These are phyloP conservation scores for Pogostemon cablin DNA, from an alignment of 257 asterid species.

Conservation along the genomic window DNA sequence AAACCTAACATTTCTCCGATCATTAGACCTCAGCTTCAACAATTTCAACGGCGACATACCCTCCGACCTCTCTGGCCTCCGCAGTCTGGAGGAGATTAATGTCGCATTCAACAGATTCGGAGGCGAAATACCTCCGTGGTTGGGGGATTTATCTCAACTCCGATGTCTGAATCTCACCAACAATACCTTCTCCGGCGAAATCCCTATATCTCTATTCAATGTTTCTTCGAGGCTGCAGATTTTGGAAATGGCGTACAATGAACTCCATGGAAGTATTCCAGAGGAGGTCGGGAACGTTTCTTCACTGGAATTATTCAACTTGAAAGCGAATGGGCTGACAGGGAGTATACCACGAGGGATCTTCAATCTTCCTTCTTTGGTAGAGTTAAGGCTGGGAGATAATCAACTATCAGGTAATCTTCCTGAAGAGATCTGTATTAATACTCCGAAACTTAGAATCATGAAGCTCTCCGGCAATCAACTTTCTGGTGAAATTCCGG, in stretches of 20 bases:
- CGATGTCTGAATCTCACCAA: background rate
- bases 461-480: background rate
- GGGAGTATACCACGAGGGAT: background rate
- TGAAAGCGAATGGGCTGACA: background rate
- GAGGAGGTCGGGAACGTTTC: background rate
- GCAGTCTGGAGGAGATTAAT: background rate
- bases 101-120: background rate
- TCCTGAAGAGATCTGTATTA: background rate
- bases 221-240: too few species aligned
- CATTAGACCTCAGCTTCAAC: conserved; percentile 20
- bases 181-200: background rate
- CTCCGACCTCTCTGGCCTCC: background rate
- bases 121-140: conserved; percentile 11
- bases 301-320: background rate
- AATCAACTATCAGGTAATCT: background rate
- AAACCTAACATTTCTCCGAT: conserved; percentile 22
- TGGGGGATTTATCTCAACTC: conserved; percentile 4
- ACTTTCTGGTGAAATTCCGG: background rate
- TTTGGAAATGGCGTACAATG: background rate
- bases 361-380: conserved; percentile 8
- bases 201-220: background rate
- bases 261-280: conserved; percentile 25
- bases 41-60: conserved; percentile 6
- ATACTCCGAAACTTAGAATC: background rate
- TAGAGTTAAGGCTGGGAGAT: background rate